Evolutionary conservation across 202 grass and related monocot genomes (phyloP).

Genomic region (Sporobolus alterniflorus): DNA sequence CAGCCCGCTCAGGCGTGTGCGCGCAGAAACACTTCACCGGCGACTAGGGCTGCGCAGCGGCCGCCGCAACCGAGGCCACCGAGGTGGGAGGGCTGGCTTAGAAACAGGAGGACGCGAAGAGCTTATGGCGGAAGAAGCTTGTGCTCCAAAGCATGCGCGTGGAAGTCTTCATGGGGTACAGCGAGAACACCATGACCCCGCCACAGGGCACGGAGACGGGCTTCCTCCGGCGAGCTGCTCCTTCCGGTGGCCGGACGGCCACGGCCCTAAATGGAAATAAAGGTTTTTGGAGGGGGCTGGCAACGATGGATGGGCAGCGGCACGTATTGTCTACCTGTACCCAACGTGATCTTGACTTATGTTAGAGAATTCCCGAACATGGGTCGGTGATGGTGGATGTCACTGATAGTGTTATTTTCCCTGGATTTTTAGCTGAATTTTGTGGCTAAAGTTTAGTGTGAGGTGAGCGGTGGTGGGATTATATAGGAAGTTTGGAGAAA

Average conservation of each 20-base stretch:
- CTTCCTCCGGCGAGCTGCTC: conserved; percentile 11
- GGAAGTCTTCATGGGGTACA: conserved; percentile 92
- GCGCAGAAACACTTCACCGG: not conserved
- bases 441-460: conserved; percentile 45
- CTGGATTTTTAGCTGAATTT: conserved; percentile 36
- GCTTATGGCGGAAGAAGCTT: conserved; percentile 99
- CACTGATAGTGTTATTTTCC: conserved; percentile 7
- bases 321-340: too few relatives aligned
- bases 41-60: not conserved
- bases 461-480: not conserved
- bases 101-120: conserved; percentile 40
- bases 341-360: too few relatives aligned
- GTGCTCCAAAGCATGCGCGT: conserved; percentile 94
- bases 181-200: conserved; percentile 87
- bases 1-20: not conserved
- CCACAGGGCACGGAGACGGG: conserved; percentile 22
- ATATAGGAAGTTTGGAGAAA: too few relatives aligned
- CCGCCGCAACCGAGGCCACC: conserved; percentile 32
- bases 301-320: not conserved
- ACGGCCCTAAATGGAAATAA: not conserved
- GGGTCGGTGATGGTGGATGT: conserved; percentile 10
- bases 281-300: not conserved
- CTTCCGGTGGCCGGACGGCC: conserved; percentile 40
- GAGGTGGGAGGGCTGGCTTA: conserved; percentile 39
- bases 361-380: too few relatives aligned